These are phyloP conservation scores for Trametes villosa DNA, from an alignment of 768 basidiomycete genomes.

Conservation along the genomic window DNA sequence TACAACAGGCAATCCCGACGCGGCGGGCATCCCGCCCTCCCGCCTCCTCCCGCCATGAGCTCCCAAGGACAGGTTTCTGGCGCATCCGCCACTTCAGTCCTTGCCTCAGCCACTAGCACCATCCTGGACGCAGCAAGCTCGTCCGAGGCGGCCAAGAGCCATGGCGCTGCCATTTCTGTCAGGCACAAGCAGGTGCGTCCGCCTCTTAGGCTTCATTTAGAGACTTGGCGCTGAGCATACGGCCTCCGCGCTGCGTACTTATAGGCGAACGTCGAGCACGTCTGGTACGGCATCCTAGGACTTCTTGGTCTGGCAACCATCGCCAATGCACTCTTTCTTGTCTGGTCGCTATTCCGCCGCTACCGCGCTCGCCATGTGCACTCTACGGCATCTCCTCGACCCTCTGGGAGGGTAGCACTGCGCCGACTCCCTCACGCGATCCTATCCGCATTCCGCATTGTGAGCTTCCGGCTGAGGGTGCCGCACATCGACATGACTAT, in stretches of 20 bases:
- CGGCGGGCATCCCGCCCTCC: neutral
- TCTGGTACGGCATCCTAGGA: slow-evolving; percentile 4
- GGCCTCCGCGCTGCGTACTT: neutral
- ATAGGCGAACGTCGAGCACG: neutral
- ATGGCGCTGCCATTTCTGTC: neutral
- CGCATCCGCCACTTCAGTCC: neutral
- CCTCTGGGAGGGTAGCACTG: slow-evolving; percentile 21
- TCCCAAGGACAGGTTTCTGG: neutral
- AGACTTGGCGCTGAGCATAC: neutral
- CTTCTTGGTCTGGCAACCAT: slow-evolving; percentile 23
- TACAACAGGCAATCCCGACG: neutral
- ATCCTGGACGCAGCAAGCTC: neutral
- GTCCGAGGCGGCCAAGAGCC: neutral
- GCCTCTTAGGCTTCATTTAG: neutral
- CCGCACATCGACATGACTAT: slow-evolving; percentile 31
- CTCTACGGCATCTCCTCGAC: neutral
- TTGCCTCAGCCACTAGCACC: neutral
- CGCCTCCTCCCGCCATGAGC: slow-evolving; percentile 2
- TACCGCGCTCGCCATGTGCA: neutral
- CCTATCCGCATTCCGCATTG: slow-evolving; percentile 31
- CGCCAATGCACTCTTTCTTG: slow-evolving; percentile 23
- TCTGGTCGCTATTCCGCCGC: slow-evolving; percentile 26
- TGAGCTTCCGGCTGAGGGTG: slow-evolving; percentile 34
- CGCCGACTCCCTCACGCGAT: slow-evolving; percentile 31
- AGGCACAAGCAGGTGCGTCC: slow-evolving; percentile 7